phyloP scores from a whole-genome alignment of 1,284 basidiomycete species.

The Trichosporon coremiiforme region DNA sequence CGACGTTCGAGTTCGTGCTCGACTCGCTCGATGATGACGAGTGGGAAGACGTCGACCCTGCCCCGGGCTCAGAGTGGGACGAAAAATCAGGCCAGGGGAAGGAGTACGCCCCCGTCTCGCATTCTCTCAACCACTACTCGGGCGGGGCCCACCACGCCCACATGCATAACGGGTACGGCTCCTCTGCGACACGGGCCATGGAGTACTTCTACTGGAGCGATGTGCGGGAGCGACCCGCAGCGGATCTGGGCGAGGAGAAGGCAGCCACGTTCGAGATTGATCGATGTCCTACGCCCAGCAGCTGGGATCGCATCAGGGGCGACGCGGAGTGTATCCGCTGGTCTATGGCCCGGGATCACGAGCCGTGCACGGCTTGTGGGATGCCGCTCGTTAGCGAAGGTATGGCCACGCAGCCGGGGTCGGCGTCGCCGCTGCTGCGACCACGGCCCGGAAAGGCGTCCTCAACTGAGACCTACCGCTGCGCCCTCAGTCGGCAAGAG shows the following conservation, averaged over 20 bases:
- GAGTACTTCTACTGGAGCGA: background rate
- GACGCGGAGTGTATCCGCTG: background rate
- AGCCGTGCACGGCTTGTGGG: background rate
- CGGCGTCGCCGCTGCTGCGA: background rate
- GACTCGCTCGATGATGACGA: conserved; percentile 6
- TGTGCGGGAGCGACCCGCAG: background rate
- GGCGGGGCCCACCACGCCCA: background rate
- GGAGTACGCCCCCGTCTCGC: background rate
- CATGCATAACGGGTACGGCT: background rate
- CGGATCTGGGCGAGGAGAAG: background rate
- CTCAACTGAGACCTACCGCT: no score
- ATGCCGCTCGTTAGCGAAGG: background rate
- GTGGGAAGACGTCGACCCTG: background rate
- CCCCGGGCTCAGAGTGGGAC: background rate
- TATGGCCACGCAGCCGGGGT: background rate
- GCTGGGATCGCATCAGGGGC: conserved; percentile 3
- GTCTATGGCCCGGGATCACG: background rate
- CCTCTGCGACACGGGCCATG: background rate
- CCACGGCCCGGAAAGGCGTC: no score
- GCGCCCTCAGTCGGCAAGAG: no score
- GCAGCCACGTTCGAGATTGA: background rate
- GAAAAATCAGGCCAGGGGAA: background rate
- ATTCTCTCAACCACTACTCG: background rate
- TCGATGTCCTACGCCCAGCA: background rate
- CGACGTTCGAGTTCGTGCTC: conserved; percentile 12